Evolutionary conservation across 352 stramenopile species (phyloP).

Genomic region (Globisporangium yorkense): DNA sequence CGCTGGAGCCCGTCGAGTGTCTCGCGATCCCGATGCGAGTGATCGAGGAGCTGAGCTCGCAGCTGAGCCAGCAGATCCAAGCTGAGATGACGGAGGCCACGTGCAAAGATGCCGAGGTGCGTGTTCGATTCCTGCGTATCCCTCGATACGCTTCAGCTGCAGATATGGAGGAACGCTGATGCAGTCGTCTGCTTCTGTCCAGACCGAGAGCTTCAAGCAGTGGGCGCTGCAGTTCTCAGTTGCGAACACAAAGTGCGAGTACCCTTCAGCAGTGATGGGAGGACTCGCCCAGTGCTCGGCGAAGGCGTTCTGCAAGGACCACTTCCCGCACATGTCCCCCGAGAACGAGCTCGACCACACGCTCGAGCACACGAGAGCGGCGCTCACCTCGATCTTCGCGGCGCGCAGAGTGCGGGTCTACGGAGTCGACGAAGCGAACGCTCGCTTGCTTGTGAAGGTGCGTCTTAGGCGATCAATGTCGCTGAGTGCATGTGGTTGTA

Average conservation of each 20-base stretch:
- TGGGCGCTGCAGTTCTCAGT: conserved; percentile 67
- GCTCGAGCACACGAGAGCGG: conserved; percentile 58
- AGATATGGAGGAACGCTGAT: background rate
- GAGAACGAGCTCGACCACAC: conserved; percentile 78
- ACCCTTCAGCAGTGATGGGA: conserved; percentile 24
- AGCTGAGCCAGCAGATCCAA: conserved; percentile 29
- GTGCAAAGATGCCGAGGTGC: conserved; percentile 36
- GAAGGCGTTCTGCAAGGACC: conserved; percentile 72
- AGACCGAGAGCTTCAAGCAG: conserved; percentile 71
- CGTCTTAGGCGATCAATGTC: background rate
- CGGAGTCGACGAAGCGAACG: conserved; percentile 32
- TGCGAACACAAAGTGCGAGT: conserved; percentile 30
- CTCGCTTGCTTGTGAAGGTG: conserved; percentile 58
- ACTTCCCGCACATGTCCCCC: conserved; percentile 65
- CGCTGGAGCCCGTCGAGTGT: conserved; percentile 63
- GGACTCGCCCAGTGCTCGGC: conserved; percentile 52
- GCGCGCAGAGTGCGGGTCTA: conserved; percentile 61
- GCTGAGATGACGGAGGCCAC: conserved; percentile 30
- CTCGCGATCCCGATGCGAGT: conserved; percentile 43
- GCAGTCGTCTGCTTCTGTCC: background rate
- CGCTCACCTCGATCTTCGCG: conserved; percentile 48
- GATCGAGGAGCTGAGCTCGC: conserved; percentile 26
- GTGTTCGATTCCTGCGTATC: too few relatives aligned
- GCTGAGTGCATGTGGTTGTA: conserved; percentile 2
- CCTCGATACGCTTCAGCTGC: background rate